A percentile compares a stretch with the other conserved stretches of the same genome.
Conservation (phyloP, 805 yeast genomes). For the Torulaspora indica region DNA sequence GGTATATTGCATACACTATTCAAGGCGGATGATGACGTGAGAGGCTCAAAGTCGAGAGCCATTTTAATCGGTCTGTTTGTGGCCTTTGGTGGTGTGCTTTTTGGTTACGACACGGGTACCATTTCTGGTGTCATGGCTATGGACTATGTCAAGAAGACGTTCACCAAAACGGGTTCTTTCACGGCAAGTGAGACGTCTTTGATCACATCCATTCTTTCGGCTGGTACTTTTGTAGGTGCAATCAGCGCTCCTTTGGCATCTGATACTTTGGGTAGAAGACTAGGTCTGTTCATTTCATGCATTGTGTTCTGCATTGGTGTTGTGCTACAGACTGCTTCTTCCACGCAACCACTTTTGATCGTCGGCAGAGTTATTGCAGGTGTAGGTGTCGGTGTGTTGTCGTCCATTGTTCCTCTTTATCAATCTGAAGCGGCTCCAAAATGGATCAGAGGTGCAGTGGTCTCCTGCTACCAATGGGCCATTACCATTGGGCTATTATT, state of each 20-base stretch:
- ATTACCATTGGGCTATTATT: conserved; percentile 66
- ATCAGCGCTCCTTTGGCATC: conserved; percentile 77
- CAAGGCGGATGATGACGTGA: conserved; percentile 45
- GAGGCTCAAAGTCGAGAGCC: conserved; percentile 46
- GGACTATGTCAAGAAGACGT: conserved; percentile 75
- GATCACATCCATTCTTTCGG: conserved; percentile 80
- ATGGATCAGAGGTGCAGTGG: conserved; percentile 73
- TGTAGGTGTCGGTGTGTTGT: conserved; percentile 65
- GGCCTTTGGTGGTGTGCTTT: conserved; percentile 73
- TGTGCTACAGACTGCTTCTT: conserved; percentile 72
- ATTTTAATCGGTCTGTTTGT: conserved; percentile 46
- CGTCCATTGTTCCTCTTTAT: conserved; percentile 69
- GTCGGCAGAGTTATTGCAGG: conserved; percentile 74
- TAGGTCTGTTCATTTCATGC: conserved; percentile 78
- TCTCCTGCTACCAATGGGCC: conserved; percentile 70
- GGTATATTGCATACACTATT: conserved; percentile 26
- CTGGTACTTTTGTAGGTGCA: conserved; percentile 94
- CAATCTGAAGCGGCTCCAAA: conserved; percentile 78
- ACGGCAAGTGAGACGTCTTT: conserved; percentile 76
- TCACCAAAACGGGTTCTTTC: conserved; percentile 55
- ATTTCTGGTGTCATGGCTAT: conserved; percentile 81
- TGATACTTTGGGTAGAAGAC: conserved; percentile 79
- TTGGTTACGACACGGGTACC: conserved; percentile 80
- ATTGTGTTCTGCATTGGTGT: conserved; percentile 80
- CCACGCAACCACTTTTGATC: conserved; percentile 58